Evolutionary conservation across 441 rosid species (phyloP).

Genomic region (Arabidopsis hybrid): DNA sequence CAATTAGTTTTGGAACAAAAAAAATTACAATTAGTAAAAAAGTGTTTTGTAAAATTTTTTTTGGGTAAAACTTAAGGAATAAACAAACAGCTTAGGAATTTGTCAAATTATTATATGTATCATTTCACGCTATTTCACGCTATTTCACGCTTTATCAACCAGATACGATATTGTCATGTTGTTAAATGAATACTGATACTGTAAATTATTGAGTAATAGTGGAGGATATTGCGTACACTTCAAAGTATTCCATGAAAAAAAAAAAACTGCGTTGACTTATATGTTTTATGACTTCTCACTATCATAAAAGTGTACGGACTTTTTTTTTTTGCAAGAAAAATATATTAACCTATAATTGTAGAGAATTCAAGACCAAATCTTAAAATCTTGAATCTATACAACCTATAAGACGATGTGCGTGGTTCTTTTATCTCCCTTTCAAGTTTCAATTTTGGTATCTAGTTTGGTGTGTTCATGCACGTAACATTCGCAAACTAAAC

Average conservation of each 20-base stretch:
- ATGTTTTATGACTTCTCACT: too few relatives aligned
- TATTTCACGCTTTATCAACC: neutral
- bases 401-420: conserved; percentile 4
- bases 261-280: conserved; percentile 18
- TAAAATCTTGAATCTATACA: conserved; percentile 8
- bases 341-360: neutral
- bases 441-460: conserved; percentile 3
- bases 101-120: neutral
- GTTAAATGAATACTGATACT: neutral
- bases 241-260: neutral
- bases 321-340: neutral
- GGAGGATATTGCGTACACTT: conserved; percentile 25
- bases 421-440: neutral
- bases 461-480: conserved; percentile 24
- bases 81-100: neutral
- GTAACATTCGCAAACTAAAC: conserved; percentile 10
- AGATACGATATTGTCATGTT: neutral
- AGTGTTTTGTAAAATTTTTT: neutral
- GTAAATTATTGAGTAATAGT: neutral
- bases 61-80: neutral
- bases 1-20: too few relatives aligned
- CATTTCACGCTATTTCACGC: neutral
- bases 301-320: neutral
- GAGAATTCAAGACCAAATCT: neutral
- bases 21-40: too few relatives aligned